Percentiles rank a stretch among this genome's conserved stretches.
phyloP scores from a whole-genome alignment of 2,329 filamentous ascomycete genomes.

The Claviceps digitariae region DNA sequence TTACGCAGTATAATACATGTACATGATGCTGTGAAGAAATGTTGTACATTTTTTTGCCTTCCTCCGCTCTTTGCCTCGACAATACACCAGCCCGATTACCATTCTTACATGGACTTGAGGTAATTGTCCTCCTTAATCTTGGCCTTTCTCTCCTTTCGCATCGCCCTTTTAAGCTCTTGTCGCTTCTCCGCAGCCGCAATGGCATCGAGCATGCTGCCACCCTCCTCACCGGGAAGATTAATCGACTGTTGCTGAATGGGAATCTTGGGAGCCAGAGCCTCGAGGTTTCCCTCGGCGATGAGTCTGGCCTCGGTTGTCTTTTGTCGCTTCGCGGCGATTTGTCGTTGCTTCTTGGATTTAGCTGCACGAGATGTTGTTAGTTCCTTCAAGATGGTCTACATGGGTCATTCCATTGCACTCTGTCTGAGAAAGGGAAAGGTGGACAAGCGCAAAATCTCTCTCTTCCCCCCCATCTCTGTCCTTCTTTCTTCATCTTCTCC shows the following conservation, averaged over 20 bases:
- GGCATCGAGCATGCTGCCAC: conserved; percentile 29
- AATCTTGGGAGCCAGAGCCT: conserved; percentile 52
- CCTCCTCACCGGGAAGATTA: conserved; percentile 48
- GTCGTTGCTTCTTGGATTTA: conserved; percentile 74
- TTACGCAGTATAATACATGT: conserved; percentile 15
- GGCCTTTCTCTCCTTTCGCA: conserved; percentile 61
- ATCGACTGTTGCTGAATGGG: conserved; percentile 66
- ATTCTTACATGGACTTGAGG: conserved; percentile 57
- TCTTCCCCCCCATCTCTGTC: not conserved
- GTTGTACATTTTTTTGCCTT: conserved; percentile 5
- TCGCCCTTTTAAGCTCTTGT: conserved; percentile 51
- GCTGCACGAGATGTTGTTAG: conserved; percentile 29
- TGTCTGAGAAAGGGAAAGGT: not conserved
- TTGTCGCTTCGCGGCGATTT: conserved; percentile 53
- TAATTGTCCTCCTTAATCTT: conserved; percentile 79
- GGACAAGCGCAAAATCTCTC: not conserved
- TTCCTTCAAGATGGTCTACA: not conserved
- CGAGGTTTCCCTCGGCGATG: conserved; percentile 51
- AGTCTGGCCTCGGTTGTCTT: conserved; percentile 43
- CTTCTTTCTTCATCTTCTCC: not conserved
- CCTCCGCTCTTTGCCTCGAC: not conserved
- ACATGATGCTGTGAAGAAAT: conserved; percentile 8
- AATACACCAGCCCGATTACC: not conserved
- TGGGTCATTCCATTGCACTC: not conserved
- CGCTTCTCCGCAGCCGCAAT: conserved; percentile 36